Base-by-base conservation (phyloP, 805 yeast genomes). In the Kuraishia cidri region DNA sequence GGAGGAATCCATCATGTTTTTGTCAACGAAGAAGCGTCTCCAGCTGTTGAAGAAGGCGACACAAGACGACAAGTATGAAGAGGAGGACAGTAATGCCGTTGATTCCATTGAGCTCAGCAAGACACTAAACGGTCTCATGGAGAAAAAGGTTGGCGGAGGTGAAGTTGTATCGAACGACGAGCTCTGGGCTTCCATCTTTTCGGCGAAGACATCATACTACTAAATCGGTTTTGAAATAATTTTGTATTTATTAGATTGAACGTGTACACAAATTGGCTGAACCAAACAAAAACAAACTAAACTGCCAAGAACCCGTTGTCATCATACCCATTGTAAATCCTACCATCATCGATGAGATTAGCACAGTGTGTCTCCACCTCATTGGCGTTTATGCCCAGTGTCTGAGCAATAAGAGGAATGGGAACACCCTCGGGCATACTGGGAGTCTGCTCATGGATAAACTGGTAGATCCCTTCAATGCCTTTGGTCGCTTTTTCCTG, bases 371-470 rank as follows among this genome's bases (percentile, higher is more conserved):
- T 54, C 39, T 60, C 58, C 14, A 71, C 79, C 20, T 64, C 69
- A 16, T 66, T 72, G 33, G 61, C 67, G 24, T 68, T 46, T 6
- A 79, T 37, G 32, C 62, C 64, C 46, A 81, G 59, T 21, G 66
- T 62, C 46, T 76, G 82, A 10, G 77, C 64, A 37, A 82, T 70
- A 39, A 72, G 62, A 35, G 67, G 70, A 9, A 74, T 60, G 15
- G 84, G 86, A n/a, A 81, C 86, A 43, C 90, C 90, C 49, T 81
- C 87, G 29, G 66, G 71, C 82, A 76, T 79, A 32, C 66, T 59
- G 39, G 65, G 60, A 34, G 79, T 55, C 48, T 69, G 60, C 38
- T 69, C 65, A 44, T 63, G 55, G 37, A 76, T 60, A 32, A 72
- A 64, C 14, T 64, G 61, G 37, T 64, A 55, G 34, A 77, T 64